Conservation (phyloP, 352 stramenopile genomes). For the Elongisporangium undulatum region DNA sequence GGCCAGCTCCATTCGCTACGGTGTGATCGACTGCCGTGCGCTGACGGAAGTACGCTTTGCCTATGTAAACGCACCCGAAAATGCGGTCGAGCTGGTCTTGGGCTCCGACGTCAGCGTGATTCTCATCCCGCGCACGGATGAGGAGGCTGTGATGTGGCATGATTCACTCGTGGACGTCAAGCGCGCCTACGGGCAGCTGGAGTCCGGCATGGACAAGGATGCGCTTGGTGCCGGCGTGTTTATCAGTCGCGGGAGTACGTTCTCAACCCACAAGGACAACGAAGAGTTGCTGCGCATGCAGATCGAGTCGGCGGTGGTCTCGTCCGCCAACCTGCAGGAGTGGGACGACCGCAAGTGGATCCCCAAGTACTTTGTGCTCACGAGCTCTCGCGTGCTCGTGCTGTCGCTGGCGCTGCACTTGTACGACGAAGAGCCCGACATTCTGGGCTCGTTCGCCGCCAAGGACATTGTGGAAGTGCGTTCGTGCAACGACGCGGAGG, state of each 20-base stretch:
- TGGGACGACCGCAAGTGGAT: constrained; percentile 88
- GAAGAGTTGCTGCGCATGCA: constrained; percentile 79
- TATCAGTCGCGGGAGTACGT: constrained; percentile 83
- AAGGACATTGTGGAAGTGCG: constrained; percentile 81
- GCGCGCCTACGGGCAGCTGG: constrained; percentile 66
- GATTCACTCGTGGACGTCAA: constrained; percentile 81
- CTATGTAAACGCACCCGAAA: constrained; percentile 82
- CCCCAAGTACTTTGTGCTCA: constrained; percentile 87
- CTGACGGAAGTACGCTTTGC: constrained; percentile 80
- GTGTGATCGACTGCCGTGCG: constrained; percentile 81
- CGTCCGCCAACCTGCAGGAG: constrained; percentile 82
- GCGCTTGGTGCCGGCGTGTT: constrained; percentile 71
- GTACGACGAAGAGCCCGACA: constrained; percentile 86
- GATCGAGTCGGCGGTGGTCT: constrained; percentile 77
- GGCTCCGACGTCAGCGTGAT: constrained; percentile 74
- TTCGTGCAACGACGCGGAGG: constrained; percentile 70
- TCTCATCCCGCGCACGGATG: constrained; percentile 77
- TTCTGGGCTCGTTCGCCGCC: constrained; percentile 73
- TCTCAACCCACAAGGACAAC: constrained; percentile 80
- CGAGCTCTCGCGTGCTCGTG: constrained; percentile 70
- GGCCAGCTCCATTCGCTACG: constrained; percentile 73
- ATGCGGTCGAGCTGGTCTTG: constrained; percentile 79
- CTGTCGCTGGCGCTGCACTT: constrained; percentile 79
- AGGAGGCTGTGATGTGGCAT: constrained; percentile 84
- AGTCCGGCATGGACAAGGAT: constrained; percentile 75